Base-by-base conservation (phyloP, 164 flowering plant species). In the Cinnamomum chago region DNA sequence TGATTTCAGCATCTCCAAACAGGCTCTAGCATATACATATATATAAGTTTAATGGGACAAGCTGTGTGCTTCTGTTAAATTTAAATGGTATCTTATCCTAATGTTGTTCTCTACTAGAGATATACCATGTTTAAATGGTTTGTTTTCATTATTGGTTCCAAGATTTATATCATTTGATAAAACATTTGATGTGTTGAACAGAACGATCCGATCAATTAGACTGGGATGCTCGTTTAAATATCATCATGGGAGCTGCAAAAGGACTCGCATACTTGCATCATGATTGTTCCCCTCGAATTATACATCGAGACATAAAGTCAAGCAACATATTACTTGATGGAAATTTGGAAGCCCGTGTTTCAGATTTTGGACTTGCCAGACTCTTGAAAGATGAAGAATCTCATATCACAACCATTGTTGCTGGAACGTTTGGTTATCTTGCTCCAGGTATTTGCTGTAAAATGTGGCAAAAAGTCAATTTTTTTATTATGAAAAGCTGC, bases 291-390 rank as follows among this genome's bases (percentile, higher is more conserved):
- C 99, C 99, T 50, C 89, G 98, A 77, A 90, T 95, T 74, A 91
- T 95, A 70, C 99, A 95, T 69, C 97, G 99, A 62, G 99, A 95
- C 81, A 93, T 95, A 70, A 95, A 95, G 81, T 90, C 99, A 5
- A 93, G 99, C 85, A 95, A 95, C 84, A 93, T 95, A 74, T 85
- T 95, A 82, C 96, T 95, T 82, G 99, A 95, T 83, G 96, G 88
- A 5, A 93, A 91, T 81, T 81, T 95, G 82, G 98, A 92, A 80
- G 97, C 99, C 62, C 90, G 99, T 47, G 99, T 95, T 10, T 91
- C 99, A 66, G 99, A 95, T 77, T 95, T 95, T 83, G 99, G 99
- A 79, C 94, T 95, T 60, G 98, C 99, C 75, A 95, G 93, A 78
- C 79, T 95, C 77, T 78, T 95, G 81, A 90, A 89, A 81, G 99